phyloP scores from a whole-genome alignment of 2,329 filamentous ascomycete species.

The Leptoxyphium fumago region DNA sequence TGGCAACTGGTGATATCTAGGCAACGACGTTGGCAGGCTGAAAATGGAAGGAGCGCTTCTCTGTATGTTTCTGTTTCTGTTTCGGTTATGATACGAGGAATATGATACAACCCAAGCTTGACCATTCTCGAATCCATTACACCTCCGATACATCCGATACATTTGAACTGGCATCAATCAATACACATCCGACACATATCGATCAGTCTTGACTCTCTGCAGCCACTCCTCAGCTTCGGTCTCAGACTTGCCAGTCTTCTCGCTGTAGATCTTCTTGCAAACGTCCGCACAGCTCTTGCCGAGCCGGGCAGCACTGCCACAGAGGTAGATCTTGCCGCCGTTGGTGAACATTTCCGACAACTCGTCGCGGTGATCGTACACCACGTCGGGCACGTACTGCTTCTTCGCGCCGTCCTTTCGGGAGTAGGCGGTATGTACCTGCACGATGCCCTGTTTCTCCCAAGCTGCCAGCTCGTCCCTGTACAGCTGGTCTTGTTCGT shows the following conservation, averaged over 20 bases:
- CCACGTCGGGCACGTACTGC: conserved; percentile 36
- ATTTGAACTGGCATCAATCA: neutral
- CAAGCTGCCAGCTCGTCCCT: conserved; percentile 43
- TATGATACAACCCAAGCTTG: too few species aligned
- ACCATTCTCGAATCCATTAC: too few species aligned
- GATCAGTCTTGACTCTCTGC: conserved; percentile 29
- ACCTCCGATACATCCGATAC: too few species aligned
- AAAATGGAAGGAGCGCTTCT: too few species aligned
- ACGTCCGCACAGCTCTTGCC: conserved; percentile 26
- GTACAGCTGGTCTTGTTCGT: conserved; percentile 45
- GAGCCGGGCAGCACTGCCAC: conserved; percentile 37
- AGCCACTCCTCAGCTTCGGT: conserved; percentile 31
- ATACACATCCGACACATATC: conserved; percentile 23
- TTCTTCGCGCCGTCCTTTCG: conserved; percentile 32
- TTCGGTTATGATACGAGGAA: too few species aligned
- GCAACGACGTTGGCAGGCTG: too few species aligned
- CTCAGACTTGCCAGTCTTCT: conserved; percentile 22
- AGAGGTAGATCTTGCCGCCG: conserved; percentile 47
- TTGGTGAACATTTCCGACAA: conserved; percentile 29
- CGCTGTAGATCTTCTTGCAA: conserved; percentile 28
- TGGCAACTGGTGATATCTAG: too few species aligned
- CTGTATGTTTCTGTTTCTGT: too few species aligned
- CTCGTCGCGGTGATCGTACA: conserved; percentile 33
- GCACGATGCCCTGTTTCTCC: conserved; percentile 45
- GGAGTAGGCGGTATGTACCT: conserved; percentile 47